Base-by-base conservation (phyloP, 768 basidiomycete species). In the Gyrodon lividus region DNA sequence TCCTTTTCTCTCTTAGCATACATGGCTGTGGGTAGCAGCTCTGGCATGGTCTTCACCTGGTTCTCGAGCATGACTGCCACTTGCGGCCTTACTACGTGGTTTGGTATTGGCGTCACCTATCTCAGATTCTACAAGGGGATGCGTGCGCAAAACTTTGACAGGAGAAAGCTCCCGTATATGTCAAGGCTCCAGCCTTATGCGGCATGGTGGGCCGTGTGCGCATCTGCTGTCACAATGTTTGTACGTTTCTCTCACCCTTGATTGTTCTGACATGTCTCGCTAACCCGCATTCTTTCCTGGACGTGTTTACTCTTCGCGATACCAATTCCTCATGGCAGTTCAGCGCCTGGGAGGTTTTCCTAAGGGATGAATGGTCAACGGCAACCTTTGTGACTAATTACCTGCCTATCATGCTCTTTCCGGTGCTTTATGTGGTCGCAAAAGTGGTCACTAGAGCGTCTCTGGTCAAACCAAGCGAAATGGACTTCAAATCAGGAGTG, bases 121-220 rank as follows among this genome's bases (percentile, higher is more conserved):
- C 55, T 79, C 34, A 72, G 74, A 24, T 78, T 78, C 64, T 67
- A 68, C 51, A 62, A 70, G 10, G 83, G 79, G 28, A 53, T 77
- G 59, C 69, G 70, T 33, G 65, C 59, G 0, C 81, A 83, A 57
- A 79, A 78, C 0, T 67, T 81, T 43, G 70, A 74, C 57, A 74
- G 78, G 38, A 51, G 43, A 13, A 70, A 62, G 0, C 72, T 83
- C 16, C 79, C 82, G 0, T 82, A 74, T 65, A 38, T 46, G 5
- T 67, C 74, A 3, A 56, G 53, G 6, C 54, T 82, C 3, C 72
- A 75, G 54, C 75, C 74, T 0, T 75, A 67, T 51, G 69, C 67
- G 6, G 69, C 70, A n/a, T 76, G 67, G 67, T 74, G 70, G 50
- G 64, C 57, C 14, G 51, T 65, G 9, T 57, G 62, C 23, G 56